Conservation (phyloP, 1,284 basidiomycete genomes). For the Filobasidium uniguttulatum region DNA sequence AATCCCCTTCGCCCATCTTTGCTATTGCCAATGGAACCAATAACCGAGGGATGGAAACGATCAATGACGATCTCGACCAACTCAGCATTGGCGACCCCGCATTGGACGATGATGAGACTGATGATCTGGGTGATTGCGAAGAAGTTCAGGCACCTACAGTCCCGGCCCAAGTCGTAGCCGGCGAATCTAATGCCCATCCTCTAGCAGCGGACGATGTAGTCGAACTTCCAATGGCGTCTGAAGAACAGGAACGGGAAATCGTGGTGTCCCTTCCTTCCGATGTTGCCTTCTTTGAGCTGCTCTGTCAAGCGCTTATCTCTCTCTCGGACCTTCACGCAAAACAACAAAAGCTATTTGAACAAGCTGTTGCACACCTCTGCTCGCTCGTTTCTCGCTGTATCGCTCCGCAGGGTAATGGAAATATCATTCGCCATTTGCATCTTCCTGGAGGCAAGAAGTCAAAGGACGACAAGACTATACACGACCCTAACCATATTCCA, state of each 20-base stretch:
- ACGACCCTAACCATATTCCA: conserved; percentile 20
- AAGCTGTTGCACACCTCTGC: conserved; percentile 50
- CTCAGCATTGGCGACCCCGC: conserved; percentile 21
- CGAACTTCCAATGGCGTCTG: conserved; percentile 1
- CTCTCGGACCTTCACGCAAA: conserved; percentile 52
- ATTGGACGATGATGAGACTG: conserved; percentile 18
- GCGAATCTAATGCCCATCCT: not conserved
- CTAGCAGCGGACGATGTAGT: conserved; percentile 5
- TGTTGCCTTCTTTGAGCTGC: conserved; percentile 63
- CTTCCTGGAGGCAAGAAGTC: not conserved
- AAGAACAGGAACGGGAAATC: conserved; percentile 40
- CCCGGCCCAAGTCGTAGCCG: not conserved
- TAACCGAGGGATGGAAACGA: conserved; percentile 11
- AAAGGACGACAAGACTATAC: conserved; percentile 34
- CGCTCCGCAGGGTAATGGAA: conserved; percentile 37
- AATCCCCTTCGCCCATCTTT: conserved; percentile 32
- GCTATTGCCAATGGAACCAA: conserved; percentile 25
- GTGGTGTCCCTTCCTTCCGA: conserved; percentile 73
- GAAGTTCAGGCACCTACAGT: not conserved
- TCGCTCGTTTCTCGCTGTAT: conserved; percentile 48
- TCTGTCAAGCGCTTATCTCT: conserved; percentile 56
- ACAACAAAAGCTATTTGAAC: conserved; percentile 52
- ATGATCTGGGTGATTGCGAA: not conserved
- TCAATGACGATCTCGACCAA: conserved; percentile 14
- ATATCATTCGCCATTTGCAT: conserved; percentile 6